A percentile compares a stretch with the other conserved stretches of the same genome.
phyloP scores from a whole-genome alignment of 129 eudicot species.

The Flaveria sonorensis region DNA sequence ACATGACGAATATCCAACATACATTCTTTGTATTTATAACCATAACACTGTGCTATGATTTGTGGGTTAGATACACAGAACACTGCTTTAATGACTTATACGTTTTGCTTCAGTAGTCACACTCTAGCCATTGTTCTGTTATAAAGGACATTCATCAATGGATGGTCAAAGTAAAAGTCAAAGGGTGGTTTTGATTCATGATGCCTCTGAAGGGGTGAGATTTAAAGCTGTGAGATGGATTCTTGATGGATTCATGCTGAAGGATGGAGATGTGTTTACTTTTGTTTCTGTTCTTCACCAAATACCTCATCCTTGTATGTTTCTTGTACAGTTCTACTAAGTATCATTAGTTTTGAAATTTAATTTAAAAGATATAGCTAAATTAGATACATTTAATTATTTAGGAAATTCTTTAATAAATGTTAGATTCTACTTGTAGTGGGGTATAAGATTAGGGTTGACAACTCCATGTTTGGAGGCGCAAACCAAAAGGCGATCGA shows the following conservation, averaged over 20 bases:
- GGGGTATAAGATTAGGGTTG: slow-evolving; percentile 50
- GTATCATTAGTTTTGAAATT: not conserved
- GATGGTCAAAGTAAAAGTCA: slow-evolving; percentile 40
- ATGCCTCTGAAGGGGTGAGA: slow-evolving; percentile 38
- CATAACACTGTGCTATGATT: slow-evolving; percentile 9
- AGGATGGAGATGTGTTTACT: slow-evolving; percentile 44
- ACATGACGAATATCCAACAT: slow-evolving; percentile 14
- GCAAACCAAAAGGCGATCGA: slow-evolving; percentile 39
- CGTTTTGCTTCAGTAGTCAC: not conserved
- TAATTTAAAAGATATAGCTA: not conserved
- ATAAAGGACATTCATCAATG: not conserved
- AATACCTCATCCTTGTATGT: slow-evolving; percentile 39
- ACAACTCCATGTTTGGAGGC: slow-evolving; percentile 48
- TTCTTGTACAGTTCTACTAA: not conserved
- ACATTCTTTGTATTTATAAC: not conserved
- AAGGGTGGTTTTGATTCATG: slow-evolving; percentile 52
- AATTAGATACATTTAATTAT: not conserved
- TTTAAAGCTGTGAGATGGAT: slow-evolving; percentile 38
- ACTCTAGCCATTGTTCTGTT: not conserved
- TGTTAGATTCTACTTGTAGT: slow-evolving; percentile 32
- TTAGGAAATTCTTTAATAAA: not conserved
- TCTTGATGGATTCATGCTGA: slow-evolving; percentile 40
- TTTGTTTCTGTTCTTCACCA: slow-evolving; percentile 43
- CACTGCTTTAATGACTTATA: slow-evolving; percentile 20
- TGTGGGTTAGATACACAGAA: slow-evolving; percentile 12